These are phyloP conservation scores for Phoma herbarum DNA, from an alignment of 2,329 filamentous ascomycete genomes.

Conservation along the genomic window DNA sequence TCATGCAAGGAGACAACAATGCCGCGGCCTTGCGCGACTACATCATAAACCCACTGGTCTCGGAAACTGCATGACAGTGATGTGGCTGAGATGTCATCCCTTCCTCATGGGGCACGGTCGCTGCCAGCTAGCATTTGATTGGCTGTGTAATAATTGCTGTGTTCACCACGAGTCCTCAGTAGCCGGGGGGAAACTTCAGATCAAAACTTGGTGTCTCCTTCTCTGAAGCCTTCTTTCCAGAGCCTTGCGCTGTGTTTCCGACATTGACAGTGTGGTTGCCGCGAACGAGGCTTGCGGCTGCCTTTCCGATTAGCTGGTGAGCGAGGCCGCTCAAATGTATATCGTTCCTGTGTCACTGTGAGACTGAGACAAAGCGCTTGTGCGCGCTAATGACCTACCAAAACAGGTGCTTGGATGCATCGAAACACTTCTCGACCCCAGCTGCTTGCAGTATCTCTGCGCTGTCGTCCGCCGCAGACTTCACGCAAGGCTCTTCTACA, in stretches of 20 bases:
- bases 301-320: constrained; percentile 48
- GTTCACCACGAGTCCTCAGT: constrained; percentile 36
- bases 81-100: constrained; percentile 32
- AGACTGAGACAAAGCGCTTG: constrained; percentile 47
- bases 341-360: constrained; percentile 45
- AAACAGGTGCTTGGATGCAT: constrained; percentile 46
- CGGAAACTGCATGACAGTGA: constrained; percentile 22
- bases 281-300: constrained; percentile 46
- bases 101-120: constrained; percentile 15
- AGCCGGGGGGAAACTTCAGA: constrained; percentile 46
- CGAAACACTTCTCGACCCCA: constrained; percentile 40
- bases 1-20: constrained; percentile 50
- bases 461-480: constrained; percentile 23
- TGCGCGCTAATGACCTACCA: constrained; percentile 41
- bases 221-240: constrained; percentile 25
- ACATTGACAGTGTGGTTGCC: constrained; percentile 44
- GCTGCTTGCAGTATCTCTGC: constrained; percentile 38
- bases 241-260: constrained; percentile 20
- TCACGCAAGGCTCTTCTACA: constrained; percentile 47
- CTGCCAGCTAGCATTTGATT: not conserved
- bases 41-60: constrained; percentile 28
- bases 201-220: constrained; percentile 33
- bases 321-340: constrained; percentile 47
- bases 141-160: constrained; percentile 12
- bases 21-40: constrained; percentile 26